These are phyloP conservation scores for Lipomyces orientalis DNA, from an alignment of 805 yeast genomes.

Conservation along the genomic window DNA sequence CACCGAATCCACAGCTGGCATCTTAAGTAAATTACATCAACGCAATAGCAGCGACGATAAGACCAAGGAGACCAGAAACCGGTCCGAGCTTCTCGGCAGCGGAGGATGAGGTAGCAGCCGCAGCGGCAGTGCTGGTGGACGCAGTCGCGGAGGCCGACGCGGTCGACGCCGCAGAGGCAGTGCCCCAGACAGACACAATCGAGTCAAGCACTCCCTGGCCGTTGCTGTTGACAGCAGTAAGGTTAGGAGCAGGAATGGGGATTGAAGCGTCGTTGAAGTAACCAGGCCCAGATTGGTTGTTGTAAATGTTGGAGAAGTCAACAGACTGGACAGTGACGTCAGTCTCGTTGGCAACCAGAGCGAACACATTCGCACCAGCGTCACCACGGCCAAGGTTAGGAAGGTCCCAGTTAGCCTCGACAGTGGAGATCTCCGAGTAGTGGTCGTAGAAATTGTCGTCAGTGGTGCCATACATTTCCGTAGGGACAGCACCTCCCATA, in stretches of 20 bases:
- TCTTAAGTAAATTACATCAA: conserved; percentile 8
- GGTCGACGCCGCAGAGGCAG: conserved; percentile 25
- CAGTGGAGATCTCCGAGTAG: conserved; percentile 57
- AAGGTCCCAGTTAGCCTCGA: conserved; percentile 58
- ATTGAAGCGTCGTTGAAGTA: conserved; percentile 30
- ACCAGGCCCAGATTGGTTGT: conserved; percentile 37
- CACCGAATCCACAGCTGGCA: not conserved
- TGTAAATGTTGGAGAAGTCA: conserved; percentile 26
- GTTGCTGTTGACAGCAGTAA: conserved; percentile 46
- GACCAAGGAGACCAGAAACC: conserved; percentile 23
- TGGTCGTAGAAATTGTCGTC: conserved; percentile 59
- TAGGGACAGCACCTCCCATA: conserved; percentile 56
- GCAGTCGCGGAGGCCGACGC: conserved; percentile 19
- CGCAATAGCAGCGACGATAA: conserved; percentile 18
- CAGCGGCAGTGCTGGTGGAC: conserved; percentile 16
- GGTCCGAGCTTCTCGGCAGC: conserved; percentile 22
- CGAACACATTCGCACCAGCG: conserved; percentile 57
- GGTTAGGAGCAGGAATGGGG: conserved; percentile 49
- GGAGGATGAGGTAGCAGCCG: conserved; percentile 35
- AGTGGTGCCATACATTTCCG: conserved; percentile 50
- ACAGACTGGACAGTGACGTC: conserved; percentile 16
- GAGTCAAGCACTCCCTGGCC: conserved; percentile 47
- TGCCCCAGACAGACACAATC: conserved; percentile 47
- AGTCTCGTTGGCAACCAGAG: conserved; percentile 49
- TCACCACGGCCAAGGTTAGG: conserved; percentile 58